phyloP scores from a whole-genome alignment of 805 yeast species.

The Starmerella stellata region DNA sequence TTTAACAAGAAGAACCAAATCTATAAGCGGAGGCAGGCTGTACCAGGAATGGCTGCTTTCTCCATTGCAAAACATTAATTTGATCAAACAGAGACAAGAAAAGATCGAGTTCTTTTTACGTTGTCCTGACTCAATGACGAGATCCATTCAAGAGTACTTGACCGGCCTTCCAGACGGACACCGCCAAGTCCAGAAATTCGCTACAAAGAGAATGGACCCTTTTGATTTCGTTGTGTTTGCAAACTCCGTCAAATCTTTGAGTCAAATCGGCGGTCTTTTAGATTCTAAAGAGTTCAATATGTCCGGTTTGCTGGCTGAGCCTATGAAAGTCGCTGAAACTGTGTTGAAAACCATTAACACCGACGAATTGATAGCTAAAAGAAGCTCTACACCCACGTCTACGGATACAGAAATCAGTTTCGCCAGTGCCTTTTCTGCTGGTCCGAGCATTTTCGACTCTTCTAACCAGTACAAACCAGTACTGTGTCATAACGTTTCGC shows the following conservation, averaged over 20 bases:
- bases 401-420: neutral
- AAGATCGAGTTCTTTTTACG: constrained; percentile 30
- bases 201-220: constrained; percentile 28
- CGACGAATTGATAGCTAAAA: constrained; percentile 14
- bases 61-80: constrained; percentile 46
- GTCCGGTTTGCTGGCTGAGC: constrained; percentile 12
- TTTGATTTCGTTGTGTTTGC: constrained; percentile 31
- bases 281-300: neutral
- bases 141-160: constrained; percentile 37
- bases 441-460: neutral
- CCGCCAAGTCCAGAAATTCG: constrained; percentile 23
- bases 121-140: constrained; percentile 32
- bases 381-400: constrained; percentile 21
- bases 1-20: constrained; percentile 55
- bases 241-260: constrained; percentile 25
- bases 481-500: constrained; percentile 10
- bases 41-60: constrained; percentile 65
- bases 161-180: constrained; percentile 35
- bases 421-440: constrained; percentile 2
- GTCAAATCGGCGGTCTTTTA: constrained; percentile 17
- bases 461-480: constrained; percentile 13
- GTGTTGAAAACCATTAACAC: constrained; percentile 30
- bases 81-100: constrained; percentile 39
- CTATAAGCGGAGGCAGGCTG: constrained; percentile 67
- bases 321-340: constrained; percentile 25